Base-by-base conservation (phyloP, 1,284 basidiomycete genomes). In the Coniophora puteana region DNA sequence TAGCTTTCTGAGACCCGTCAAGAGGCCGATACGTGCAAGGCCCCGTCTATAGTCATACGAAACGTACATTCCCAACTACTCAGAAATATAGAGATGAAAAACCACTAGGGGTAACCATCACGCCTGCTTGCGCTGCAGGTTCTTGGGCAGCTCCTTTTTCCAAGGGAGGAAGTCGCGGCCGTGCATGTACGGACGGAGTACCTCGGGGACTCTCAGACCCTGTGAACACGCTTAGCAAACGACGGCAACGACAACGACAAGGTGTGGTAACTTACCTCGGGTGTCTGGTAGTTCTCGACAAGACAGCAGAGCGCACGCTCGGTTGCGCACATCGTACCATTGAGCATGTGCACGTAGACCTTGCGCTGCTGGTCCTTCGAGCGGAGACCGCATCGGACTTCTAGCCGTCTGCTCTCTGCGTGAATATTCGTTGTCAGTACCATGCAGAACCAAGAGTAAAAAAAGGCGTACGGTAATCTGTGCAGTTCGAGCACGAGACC, bases 221-320 rank as follows among this genome's bases (percentile, higher is more conserved):
- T 94, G 55, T 14, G 14, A 29, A 23, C 16, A 11, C 25, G 24
- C n/a, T n/a, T n/a, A n/a, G n/a, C n/a, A n/a, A 14, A 12, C 26
- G 20, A 27, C 31, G 38, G 38, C 33, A 44, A 34, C 40, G 43
- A 23, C 14, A 39, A 24, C 13, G 20, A 31, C 14, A 7, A 43
- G 20, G 10, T 14, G 37, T 36, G 10, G 21, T 28, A 13, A 68
- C 80, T 51, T 57, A 93, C 92, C 44, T 97, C 93, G 0, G 85
- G 76, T 1, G 93, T 98, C 69, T 99, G 96, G 63, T 94, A 94
- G 67, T 99, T 99, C 69, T 99, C 95, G n/a, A 93, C 95, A 35
- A 99, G 58, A 66, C 96, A 98, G 68, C 95, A 98, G 21, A 99
- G 71, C 1, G 95, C 92, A 31, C 95, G 86, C 67, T 96, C 92